phyloP scores from a whole-genome alignment of 768 basidiomycete species.

The Terana coerulea region DNA sequence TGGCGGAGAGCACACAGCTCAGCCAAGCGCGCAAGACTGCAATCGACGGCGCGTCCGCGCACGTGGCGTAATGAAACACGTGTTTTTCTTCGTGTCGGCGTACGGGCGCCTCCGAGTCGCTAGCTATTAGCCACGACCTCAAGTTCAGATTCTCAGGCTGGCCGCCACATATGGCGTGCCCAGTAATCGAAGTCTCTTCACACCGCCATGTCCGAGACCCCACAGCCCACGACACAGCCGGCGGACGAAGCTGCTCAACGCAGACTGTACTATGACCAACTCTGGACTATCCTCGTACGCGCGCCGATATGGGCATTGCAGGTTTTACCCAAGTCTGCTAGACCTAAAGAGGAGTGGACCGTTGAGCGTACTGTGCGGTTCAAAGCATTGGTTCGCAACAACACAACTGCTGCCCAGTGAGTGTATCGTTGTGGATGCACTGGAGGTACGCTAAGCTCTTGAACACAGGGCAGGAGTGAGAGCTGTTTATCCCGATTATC shows the following conservation, averaged over 20 bases:
- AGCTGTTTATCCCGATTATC: not conserved
- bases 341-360: not conserved
- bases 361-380: constrained; percentile 1
- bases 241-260: no score
- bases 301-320: constrained; percentile 1
- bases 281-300: constrained; percentile 4
- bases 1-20: no score
- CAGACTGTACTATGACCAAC: not conserved
- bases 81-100: no score
- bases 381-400: not conserved
- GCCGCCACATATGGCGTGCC: no score
- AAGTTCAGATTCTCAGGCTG: no score
- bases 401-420: not conserved
- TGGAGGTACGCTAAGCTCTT: not conserved
- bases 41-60: not conserved
- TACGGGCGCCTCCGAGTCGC: no score
- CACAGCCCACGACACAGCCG: no score
- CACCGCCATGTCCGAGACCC: no score
- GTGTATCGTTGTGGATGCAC: not conserved
- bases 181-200: no score
- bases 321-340: not conserved
- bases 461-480: not conserved
- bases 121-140: no score
- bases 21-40: not conserved
- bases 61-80: not conserved